Conservation (phyloP, 1,139 yeast species). For the Taphrina communis region DNA sequence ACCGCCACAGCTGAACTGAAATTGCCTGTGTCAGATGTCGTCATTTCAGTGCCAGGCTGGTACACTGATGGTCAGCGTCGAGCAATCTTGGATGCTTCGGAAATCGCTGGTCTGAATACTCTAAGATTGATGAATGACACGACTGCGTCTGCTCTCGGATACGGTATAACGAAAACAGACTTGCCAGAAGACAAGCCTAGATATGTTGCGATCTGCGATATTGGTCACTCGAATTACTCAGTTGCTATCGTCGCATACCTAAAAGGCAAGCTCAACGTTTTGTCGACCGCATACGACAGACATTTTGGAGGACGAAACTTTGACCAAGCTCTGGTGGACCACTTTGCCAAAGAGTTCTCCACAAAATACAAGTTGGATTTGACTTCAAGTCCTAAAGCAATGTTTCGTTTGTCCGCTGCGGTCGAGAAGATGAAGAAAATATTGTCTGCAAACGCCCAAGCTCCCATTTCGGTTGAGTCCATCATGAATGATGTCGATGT, state of each 20-base stretch:
- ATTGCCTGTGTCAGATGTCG: constrained; percentile 78
- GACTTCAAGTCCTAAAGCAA: constrained; percentile 89
- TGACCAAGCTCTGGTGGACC: constrained; percentile 90
- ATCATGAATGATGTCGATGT: constrained; percentile 98
- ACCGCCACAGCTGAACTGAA: constrained; percentile 83
- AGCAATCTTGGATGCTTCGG: constrained; percentile 93
- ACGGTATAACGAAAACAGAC: constrained; percentile 96
- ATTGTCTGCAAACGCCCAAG: constrained; percentile 90
- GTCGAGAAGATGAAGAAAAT: constrained; percentile 95
- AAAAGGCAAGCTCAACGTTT: constrained; percentile 92
- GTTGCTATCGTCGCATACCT: constrained; percentile 89
- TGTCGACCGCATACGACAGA: constrained; percentile 91
- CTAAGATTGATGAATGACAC: constrained; percentile 96
- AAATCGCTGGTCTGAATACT: constrained; percentile 95
- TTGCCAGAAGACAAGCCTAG: constrained; percentile 91
- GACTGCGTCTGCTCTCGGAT: constrained; percentile 98
- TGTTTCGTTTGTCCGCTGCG: constrained; percentile 86
- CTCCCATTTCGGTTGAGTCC: constrained; percentile 94
- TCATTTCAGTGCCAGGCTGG: constrained; percentile 96
- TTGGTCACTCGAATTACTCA: constrained; percentile 95
- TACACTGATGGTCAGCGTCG: constrained; percentile 96
- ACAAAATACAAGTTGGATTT: constrained; percentile 92
- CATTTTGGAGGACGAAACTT: constrained; percentile 99
- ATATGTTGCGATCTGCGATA: constrained; percentile 90
- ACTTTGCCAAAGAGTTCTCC: constrained; percentile 90